Evolutionary conservation across 352 stramenopile species (phyloP).

Genomic region (Globisporangium cederbergense): DNA sequence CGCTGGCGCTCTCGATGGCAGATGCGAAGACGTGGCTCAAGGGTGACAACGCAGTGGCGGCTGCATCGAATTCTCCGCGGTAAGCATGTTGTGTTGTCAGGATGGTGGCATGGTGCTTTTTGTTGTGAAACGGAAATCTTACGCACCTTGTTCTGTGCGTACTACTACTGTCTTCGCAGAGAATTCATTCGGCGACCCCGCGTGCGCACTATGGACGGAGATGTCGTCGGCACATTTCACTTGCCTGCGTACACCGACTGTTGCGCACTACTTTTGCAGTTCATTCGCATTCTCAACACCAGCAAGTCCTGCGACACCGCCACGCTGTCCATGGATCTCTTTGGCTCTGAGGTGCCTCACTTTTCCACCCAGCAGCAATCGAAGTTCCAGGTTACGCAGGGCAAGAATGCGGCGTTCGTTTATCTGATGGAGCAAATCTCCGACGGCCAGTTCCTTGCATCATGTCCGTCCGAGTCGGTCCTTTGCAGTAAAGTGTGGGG

Average conservation of each 20-base stretch:
- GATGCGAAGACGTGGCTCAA: constrained; percentile 14
- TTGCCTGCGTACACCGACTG: constrained; percentile 39
- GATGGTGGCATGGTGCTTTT: neutral
- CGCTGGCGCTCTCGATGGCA: constrained; percentile 3
- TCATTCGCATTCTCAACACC: constrained; percentile 57
- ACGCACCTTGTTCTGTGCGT: neutral
- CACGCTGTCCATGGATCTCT: constrained; percentile 42
- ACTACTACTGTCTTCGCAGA: constrained; percentile 15
- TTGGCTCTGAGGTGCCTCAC: constrained; percentile 12
- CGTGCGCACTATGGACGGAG: constrained; percentile 43
- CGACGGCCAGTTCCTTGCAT: constrained; percentile 45
- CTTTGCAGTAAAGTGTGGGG: constrained; percentile 39
- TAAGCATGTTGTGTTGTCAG: neutral
- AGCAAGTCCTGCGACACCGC: constrained; percentile 71
- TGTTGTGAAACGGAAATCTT: neutral
- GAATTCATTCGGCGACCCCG: constrained; percentile 57
- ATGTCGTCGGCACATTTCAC: constrained; percentile 51
- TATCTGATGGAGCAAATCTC: constrained; percentile 50
- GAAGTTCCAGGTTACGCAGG: neutral
- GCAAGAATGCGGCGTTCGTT: constrained; percentile 24
- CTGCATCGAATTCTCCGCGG: constrained; percentile 6
- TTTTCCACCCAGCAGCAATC: neutral
- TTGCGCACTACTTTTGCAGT: constrained; percentile 29
- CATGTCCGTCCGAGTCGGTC: constrained; percentile 28
- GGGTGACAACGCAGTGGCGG: neutral